phyloP scores from a whole-genome alignment of 176 grass and related monocot genomes.

The Phoenix roebelenii region DNA sequence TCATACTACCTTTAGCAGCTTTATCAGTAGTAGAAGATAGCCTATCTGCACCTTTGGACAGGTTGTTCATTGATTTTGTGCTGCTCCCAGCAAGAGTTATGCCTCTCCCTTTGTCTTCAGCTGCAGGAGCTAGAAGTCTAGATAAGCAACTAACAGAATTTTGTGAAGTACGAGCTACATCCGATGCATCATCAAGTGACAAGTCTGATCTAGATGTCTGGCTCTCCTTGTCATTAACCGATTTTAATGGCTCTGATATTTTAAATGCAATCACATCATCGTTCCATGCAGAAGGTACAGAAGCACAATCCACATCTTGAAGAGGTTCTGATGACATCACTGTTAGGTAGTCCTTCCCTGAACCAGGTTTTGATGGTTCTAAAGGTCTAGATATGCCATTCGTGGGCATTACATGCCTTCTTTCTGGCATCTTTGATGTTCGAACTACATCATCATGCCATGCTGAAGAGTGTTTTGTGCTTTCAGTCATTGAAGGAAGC shows the following conservation, averaged over 20 bases:
- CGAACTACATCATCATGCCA: constrained; percentile 67
- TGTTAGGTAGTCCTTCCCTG: constrained; percentile 28
- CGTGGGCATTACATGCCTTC: constrained; percentile 20
- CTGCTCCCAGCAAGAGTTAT: neutral
- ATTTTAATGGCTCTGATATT: constrained; percentile 15
- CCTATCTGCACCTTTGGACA: constrained; percentile 9
- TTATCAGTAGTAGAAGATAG: constrained; percentile 19
- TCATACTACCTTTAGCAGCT: constrained; percentile 24
- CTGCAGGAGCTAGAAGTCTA: constrained; percentile 17
- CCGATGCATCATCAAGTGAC: constrained; percentile 20
- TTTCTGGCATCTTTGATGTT: constrained; percentile 36
- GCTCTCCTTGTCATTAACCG: constrained; percentile 6
- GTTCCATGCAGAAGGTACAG: constrained; percentile 79
- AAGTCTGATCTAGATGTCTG: constrained; percentile 6
- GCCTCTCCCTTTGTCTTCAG: constrained; percentile 30
- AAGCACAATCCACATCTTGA: constrained; percentile 45
- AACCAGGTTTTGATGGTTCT: constrained; percentile 48
- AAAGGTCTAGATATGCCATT: constrained; percentile 37
- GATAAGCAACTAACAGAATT: constrained; percentile 21
- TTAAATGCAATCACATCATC: constrained; percentile 50
- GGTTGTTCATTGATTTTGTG: constrained; percentile 14
- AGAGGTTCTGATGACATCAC: constrained; percentile 23
- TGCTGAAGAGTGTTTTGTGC: constrained; percentile 46
- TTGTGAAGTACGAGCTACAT: constrained; percentile 22
- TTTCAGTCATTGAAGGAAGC: constrained; percentile 30